Conservation (phyloP, 345 rosid species). For the Physaria fendleri region DNA sequence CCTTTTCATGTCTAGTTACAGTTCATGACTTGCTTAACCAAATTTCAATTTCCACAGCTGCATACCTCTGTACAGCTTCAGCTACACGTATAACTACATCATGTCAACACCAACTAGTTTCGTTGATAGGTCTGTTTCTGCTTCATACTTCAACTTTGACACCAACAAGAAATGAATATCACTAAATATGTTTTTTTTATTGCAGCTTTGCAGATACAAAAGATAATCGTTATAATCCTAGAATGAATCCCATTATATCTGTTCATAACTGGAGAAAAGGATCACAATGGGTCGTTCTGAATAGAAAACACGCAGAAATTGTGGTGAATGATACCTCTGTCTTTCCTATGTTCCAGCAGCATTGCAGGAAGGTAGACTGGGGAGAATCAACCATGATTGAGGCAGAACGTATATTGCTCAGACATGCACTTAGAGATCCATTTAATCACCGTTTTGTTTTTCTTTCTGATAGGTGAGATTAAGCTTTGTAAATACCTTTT, state of each 20-base stretch:
- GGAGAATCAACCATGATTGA: slow-evolving; percentile 91
- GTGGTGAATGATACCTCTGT: slow-evolving; percentile 74
- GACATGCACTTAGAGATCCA: slow-evolving; percentile 80
- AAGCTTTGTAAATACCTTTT: neutral
- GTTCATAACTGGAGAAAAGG: slow-evolving; percentile 97
- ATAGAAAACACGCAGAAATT: slow-evolving; percentile 80
- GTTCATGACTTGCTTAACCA: slow-evolving; percentile 30
- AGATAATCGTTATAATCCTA: slow-evolving; percentile 97
- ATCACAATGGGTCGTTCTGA: slow-evolving; percentile 92
- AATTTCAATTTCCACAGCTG: slow-evolving; percentile 60
- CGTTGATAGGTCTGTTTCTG: slow-evolving; percentile 84
- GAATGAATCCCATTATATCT: slow-evolving; percentile 69
- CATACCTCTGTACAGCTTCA: slow-evolving; percentile 91
- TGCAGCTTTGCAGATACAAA: slow-evolving; percentile 94
- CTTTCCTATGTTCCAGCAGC: slow-evolving; percentile 76
- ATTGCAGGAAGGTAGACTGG: slow-evolving; percentile 99
- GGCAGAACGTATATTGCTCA: slow-evolving; percentile 90
- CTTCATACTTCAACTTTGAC: neutral
- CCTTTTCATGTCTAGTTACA: neutral
- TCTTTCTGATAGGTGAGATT: slow-evolving; percentile 81
- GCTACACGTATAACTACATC: slow-evolving; percentile 82
- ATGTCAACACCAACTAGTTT: slow-evolving; percentile 88
- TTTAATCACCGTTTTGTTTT: slow-evolving; percentile 78
- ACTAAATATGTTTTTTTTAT: neutral
- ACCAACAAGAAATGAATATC: neutral